Evolutionary conservation across 2,329 filamentous ascomycete species (phyloP).

Genomic region (Monilinia vaccinii-corymbosi): DNA sequence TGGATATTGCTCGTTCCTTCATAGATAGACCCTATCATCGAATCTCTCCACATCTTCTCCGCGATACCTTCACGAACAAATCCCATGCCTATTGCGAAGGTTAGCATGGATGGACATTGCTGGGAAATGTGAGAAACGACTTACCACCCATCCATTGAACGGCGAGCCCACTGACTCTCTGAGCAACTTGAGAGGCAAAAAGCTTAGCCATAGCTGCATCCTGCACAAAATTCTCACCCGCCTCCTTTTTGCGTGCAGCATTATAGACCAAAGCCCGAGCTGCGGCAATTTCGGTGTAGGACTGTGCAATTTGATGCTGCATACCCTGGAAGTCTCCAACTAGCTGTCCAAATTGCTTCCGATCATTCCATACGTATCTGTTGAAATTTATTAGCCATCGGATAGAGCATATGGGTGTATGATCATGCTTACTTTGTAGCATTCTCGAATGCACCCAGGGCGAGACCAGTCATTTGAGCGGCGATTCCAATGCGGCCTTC

Average conservation of each 20-base stretch:
- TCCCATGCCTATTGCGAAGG: slow-evolving; percentile 53
- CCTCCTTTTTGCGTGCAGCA: slow-evolving; percentile 95
- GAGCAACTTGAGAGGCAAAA: slow-evolving; percentile 86
- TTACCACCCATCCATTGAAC: slow-evolving; percentile 96
- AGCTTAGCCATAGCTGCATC: slow-evolving; percentile 99
- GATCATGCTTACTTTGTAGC: slow-evolving; percentile 56
- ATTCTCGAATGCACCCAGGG: slow-evolving; percentile 90
- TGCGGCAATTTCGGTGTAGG: slow-evolving; percentile 86
- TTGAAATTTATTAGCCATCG: slow-evolving; percentile 14
- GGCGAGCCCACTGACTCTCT: slow-evolving; percentile 72
- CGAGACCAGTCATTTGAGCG: slow-evolving; percentile 96
- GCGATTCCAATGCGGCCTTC: slow-evolving; percentile 97
- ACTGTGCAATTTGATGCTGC: slow-evolving; percentile 97
- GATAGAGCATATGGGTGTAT: background rate
- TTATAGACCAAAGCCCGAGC: slow-evolving; percentile 92
- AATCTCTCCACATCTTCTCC: slow-evolving; percentile 96
- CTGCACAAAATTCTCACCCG: slow-evolving; percentile 85
- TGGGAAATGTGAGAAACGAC: background rate
- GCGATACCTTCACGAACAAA: slow-evolving; percentile 94
- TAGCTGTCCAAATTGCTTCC: slow-evolving; percentile 88
- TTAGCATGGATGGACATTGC: background rate
- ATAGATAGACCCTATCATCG: slow-evolving; percentile 97
- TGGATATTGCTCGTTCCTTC: slow-evolving; percentile 80
- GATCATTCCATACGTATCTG: slow-evolving; percentile 94
- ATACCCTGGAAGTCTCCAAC: slow-evolving; percentile 98